Evolutionary conservation across 768 basidiomycete species (phyloP).

Genomic region (Aureoboletus auriporus): DNA sequence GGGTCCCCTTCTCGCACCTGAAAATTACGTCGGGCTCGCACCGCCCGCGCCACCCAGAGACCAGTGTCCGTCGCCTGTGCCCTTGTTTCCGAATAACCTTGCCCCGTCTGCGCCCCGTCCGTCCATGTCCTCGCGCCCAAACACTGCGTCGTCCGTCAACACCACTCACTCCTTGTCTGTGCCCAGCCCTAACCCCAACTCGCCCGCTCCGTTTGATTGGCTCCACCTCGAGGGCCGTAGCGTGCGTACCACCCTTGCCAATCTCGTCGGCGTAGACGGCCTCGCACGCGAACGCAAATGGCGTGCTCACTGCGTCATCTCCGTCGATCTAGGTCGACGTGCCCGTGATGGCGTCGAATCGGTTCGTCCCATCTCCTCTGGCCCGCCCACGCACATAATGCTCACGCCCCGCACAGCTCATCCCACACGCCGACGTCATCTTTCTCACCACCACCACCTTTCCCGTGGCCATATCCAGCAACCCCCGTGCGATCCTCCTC

Average conservation of each 20-base stretch:
- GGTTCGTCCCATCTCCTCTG: slow-evolving; percentile 42
- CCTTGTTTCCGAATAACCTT: slow-evolving; percentile 23
- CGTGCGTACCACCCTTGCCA: slow-evolving; percentile 73
- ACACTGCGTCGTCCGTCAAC: slow-evolving; percentile 26
- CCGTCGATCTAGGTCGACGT: slow-evolving; percentile 71
- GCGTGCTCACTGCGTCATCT: slow-evolving; percentile 79
- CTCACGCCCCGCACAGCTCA: slow-evolving; percentile 45
- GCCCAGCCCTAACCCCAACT: slow-evolving; percentile 43
- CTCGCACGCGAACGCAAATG: slow-evolving; percentile 81
- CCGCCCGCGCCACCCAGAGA: slow-evolving; percentile 16
- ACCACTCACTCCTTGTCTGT: slow-evolving; percentile 7
- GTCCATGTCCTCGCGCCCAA: slow-evolving; percentile 32
- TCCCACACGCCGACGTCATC: slow-evolving; percentile 79
- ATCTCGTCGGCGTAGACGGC: slow-evolving; percentile 76
- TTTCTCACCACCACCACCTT: slow-evolving; percentile 47
- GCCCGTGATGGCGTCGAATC: slow-evolving; percentile 76
- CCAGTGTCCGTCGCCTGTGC: slow-evolving; percentile 25
- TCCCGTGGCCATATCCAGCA: slow-evolving; percentile 20
- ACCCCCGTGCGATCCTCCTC: slow-evolving; percentile 77
- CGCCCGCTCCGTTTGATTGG: slow-evolving; percentile 82
- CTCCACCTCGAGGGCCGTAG: slow-evolving; percentile 81
- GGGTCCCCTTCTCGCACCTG: slow-evolving; percentile 77
- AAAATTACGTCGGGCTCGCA: slow-evolving; percentile 54
- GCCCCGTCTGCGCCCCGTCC: slow-evolving; percentile 28
- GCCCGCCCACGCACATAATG: too few relatives aligned